Base-by-base conservation (phyloP, 495 filamentous ascomycete species). In the Penicillium fimorum region DNA sequence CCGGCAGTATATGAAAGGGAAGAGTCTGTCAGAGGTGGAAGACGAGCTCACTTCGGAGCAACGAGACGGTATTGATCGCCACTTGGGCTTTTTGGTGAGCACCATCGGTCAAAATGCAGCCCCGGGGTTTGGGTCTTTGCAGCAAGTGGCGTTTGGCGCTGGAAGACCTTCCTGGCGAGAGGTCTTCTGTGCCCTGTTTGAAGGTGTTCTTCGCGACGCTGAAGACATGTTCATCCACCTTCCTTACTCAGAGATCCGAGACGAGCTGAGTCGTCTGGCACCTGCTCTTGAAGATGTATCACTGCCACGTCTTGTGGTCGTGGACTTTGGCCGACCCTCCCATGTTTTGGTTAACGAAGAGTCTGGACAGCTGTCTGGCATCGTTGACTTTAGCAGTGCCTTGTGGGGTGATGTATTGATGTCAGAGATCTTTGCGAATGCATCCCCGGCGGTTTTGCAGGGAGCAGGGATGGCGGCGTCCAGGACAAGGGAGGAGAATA, bases 211-310 rank as follows among this genome's bases (percentile, higher is more conserved):
- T 25, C 82, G 84, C 18, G 88, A 91, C 61, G 84, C 79, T 13
- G 88, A 91, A 61, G 88, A 90, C 53, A 83, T 84, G 70, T 76
- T 85, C 32, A 78, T 91, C 48, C 75, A 80, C 47, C 66, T 91
- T 13, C 86, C 87, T 2, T 91, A 90, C 62, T 76, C 78, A 15
- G 70, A 79, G 51, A 81, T 91, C 45, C 78, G 87, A 35, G 71
- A 78, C 25, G 75, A 83, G 37, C 60, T 83, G 9, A 60, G 56
- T 56, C 68, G 75, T 32, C 70, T 82, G 47, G 76, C 75, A 9
- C 64, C 70, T 35, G 70, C 66, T 0, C 75, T 90, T 0, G 83
- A 87, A 20, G 73, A 81, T 50, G 76, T 89, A 5, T 77, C 68
- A 0, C 57, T 79, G 30, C 79, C 87, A 25, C 74, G 77, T 18